These are phyloP conservation scores for Termitomyces bulborhizus DNA, from an alignment of 768 basidiomycete species.

Conservation along the genomic window DNA sequence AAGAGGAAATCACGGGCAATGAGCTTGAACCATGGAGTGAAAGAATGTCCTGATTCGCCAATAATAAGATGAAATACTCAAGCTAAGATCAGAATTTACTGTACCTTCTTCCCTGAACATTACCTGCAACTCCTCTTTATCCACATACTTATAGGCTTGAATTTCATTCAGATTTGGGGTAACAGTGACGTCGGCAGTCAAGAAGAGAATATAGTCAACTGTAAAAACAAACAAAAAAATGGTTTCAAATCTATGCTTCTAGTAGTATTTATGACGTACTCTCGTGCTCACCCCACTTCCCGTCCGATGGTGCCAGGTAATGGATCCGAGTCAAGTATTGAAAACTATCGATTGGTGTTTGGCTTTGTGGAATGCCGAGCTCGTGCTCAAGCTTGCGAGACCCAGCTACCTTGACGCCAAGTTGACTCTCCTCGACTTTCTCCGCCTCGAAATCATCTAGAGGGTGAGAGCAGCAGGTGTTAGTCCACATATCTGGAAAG, in stretches of 20 bases:
- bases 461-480: conserved; percentile 98
- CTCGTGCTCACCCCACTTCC: conserved; percentile 98
- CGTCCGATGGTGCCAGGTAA: conserved; percentile 91
- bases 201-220: conserved; percentile 98
- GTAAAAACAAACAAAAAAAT: conserved; percentile 1
- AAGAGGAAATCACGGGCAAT: conserved; percentile 96
- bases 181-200: conserved; percentile 83
- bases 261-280: conserved; percentile 37
- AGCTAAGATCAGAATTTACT: conserved; percentile 13
- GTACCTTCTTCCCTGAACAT: conserved; percentile 85
- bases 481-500: conserved; percentile 99
- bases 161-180: conserved; percentile 88
- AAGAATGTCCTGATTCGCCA: conserved; percentile 57
- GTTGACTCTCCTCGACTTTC: conserved; percentile 69
- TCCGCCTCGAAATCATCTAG: conserved; percentile 87
- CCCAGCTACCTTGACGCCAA: conserved; percentile 86
- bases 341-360: conserved; percentile 80
- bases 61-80: neutral
- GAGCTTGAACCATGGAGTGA: conserved; percentile 99
- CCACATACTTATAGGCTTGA: conserved; percentile 84
- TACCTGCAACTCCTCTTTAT: conserved; percentile 79
- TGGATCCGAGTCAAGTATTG: conserved; percentile 96
- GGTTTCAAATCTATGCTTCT: neutral
- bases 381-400: conserved; percentile 95
- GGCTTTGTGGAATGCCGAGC: conserved; percentile 77